Conservation (phyloP, 2,329 filamentous ascomycete genomes). For the Mollisiaceae sp. region DNA sequence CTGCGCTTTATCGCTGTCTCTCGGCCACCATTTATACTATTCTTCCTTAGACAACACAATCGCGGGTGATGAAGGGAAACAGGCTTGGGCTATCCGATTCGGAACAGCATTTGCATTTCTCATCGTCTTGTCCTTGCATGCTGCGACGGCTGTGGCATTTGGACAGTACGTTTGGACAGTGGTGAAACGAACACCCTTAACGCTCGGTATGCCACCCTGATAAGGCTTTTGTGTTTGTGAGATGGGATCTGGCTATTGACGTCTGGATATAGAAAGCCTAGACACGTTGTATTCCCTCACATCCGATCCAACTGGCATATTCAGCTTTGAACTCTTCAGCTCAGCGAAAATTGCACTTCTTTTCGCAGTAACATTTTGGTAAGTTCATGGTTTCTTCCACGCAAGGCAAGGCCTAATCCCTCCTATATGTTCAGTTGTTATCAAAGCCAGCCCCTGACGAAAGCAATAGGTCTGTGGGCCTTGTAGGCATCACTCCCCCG, state of each 20-base stretch:
- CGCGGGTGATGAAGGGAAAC: conserved; percentile 12
- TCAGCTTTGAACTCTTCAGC: conserved; percentile 18
- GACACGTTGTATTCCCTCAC: conserved; percentile 30
- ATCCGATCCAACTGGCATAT: conserved; percentile 22
- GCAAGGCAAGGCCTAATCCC: neutral
- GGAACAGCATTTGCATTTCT: conserved; percentile 31
- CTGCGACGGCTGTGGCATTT: conserved; percentile 22
- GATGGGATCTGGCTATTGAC: neutral
- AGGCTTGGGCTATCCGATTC: conserved; percentile 26
- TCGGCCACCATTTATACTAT: conserved; percentile 31
- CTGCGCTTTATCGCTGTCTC: conserved; percentile 3
- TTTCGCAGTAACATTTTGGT: neutral
- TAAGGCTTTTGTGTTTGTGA: neutral
- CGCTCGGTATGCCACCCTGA: neutral
- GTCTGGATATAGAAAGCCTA: conserved; percentile 19
- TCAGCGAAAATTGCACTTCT: conserved; percentile 11
- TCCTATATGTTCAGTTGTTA: neutral
- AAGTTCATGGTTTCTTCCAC: neutral
- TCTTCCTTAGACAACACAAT: conserved; percentile 12
- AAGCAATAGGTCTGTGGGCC: neutral
- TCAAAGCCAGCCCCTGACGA: neutral
- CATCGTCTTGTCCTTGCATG: conserved; percentile 22
- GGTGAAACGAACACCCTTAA: conserved; percentile 24
- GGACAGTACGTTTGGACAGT: conserved; percentile 33
- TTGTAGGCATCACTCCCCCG: conserved; percentile 9